These are phyloP conservation scores for Suillus plorans DNA, from an alignment of 768 basidiomycete species.

Conservation along the genomic window DNA sequence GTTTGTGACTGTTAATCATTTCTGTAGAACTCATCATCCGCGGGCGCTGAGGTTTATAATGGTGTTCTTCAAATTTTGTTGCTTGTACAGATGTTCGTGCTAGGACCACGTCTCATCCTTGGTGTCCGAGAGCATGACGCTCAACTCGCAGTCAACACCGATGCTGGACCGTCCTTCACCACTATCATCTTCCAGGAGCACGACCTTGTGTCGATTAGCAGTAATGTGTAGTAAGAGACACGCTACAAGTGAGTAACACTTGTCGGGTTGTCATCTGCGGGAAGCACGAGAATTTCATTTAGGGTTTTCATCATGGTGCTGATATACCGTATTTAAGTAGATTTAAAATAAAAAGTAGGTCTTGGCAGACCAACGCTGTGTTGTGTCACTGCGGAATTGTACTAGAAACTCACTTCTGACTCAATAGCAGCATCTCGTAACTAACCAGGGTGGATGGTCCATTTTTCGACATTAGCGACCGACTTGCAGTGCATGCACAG, in stretches of 20 bases:
- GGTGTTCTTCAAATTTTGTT: background rate
- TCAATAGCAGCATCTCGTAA: background rate
- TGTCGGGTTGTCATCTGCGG: background rate
- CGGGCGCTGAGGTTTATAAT: background rate
- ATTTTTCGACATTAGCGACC: background rate
- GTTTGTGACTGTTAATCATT: background rate
- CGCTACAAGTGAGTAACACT: background rate
- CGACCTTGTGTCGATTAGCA: background rate
- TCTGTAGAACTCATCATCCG: background rate
- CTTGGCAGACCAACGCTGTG: background rate
- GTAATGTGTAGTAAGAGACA: background rate
- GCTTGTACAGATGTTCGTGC: background rate
- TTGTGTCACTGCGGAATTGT: background rate
- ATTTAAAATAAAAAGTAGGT: background rate
- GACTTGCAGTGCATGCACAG: background rate
- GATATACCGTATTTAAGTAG: background rate
- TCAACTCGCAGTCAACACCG: background rate
- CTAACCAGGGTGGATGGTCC: background rate
- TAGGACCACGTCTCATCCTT: background rate
- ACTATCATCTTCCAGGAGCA: conserved; percentile 1
- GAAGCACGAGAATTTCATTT: background rate
- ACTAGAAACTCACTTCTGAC: background rate
- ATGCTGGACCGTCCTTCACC: background rate
- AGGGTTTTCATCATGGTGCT: background rate
- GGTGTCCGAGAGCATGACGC: background rate